Base-by-base conservation (phyloP, 1,139 yeast species). In the Hyphopichia buzzinii region DNA sequence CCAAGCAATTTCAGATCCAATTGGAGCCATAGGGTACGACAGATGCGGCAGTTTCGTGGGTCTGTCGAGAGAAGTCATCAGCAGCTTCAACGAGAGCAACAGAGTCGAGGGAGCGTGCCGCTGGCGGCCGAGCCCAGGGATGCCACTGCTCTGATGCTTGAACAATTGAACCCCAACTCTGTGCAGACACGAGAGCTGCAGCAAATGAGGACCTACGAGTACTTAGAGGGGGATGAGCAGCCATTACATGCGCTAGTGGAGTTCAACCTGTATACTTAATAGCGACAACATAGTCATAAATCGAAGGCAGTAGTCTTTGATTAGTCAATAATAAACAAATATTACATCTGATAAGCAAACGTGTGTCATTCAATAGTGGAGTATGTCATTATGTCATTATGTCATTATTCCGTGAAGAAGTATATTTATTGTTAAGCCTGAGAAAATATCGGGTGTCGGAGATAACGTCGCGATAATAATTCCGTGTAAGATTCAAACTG, bases 1-100 rank as follows among this genome's bases (percentile, higher is more conserved):
- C 65, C 68, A 19, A 81, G 77, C 6, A 64, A 68, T 34, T 80
- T 71, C 52, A 64, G 70, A 8, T 72, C 83, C 17, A 79, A 74
- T 49, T 85, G 95, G 94, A 68, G 77, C 13, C 79, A 77, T 45
- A 62, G 95, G 40, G 72, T 79, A 39, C 74, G 69, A 38, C 88
- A 83, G 46, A 71, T 84, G 32, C 53, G 62, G 14, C 58, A 59
- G n/a, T 56, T 84, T 31, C 65, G 68, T 31, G 72, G 68, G 19
- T 72, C 76, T 39, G 66, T 76, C 0, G 31, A 54, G 7, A 57
- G 52, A 26, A 54, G 45, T 21, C 72, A 63, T 43, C 46, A 53
- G 8, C 23, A 19, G 23, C 23, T 19, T 10, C 23, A 46, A 19
- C 57, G 59, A 25, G 66, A 60, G 29, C 43, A 47, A 29, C 43